phyloP scores from a whole-genome alignment of 352 stramenopile genomes.

The Bremia lactucae region DNA sequence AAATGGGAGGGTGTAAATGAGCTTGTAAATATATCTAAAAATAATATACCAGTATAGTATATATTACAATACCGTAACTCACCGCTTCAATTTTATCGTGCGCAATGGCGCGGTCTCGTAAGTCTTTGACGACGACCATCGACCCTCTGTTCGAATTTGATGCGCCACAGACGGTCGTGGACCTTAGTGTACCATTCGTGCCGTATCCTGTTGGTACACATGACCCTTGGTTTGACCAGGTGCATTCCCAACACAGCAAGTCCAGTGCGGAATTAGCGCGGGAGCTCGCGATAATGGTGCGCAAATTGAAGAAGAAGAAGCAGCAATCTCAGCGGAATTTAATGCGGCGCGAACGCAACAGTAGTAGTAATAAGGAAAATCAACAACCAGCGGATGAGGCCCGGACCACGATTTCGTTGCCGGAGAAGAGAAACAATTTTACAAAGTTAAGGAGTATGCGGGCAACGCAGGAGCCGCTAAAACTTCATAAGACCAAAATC shows the following conservation, averaged over 20 bases:
- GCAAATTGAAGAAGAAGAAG: slow-evolving; percentile 9
- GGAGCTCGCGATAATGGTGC: slow-evolving; percentile 13
- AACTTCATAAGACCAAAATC: slow-evolving; percentile 5
- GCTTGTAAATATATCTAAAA: neutral
- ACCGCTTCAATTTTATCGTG: slow-evolving; percentile 1
- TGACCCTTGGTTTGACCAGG: slow-evolving; percentile 55
- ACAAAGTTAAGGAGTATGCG: slow-evolving; percentile 15
- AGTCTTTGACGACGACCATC: slow-evolving; percentile 9
- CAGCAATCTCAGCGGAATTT: slow-evolving; percentile 2
- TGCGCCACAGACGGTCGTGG: slow-evolving; percentile 39
- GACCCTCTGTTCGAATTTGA: slow-evolving; percentile 73
- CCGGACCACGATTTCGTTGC: slow-evolving; percentile 8
- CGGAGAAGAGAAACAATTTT: slow-evolving; percentile 5
- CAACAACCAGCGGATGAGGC: slow-evolving; percentile 1
- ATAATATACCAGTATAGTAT: neutral
- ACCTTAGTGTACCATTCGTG: slow-evolving; percentile 30
- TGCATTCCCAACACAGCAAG: slow-evolving; percentile 44
- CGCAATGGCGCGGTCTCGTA: slow-evolving; percentile 8
- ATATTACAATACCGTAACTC: neutral
- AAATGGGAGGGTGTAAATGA: no score
- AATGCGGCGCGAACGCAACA: neutral
- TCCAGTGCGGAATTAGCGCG: slow-evolving; percentile 42
- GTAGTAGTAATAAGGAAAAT: slow-evolving; percentile 30
- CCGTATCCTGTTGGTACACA: slow-evolving; percentile 13
- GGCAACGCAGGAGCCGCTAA: slow-evolving; percentile 13